These are phyloP conservation scores for Bruguiera sexangula DNA, from an alignment of 345 rosid species.

Conservation along the genomic window DNA sequence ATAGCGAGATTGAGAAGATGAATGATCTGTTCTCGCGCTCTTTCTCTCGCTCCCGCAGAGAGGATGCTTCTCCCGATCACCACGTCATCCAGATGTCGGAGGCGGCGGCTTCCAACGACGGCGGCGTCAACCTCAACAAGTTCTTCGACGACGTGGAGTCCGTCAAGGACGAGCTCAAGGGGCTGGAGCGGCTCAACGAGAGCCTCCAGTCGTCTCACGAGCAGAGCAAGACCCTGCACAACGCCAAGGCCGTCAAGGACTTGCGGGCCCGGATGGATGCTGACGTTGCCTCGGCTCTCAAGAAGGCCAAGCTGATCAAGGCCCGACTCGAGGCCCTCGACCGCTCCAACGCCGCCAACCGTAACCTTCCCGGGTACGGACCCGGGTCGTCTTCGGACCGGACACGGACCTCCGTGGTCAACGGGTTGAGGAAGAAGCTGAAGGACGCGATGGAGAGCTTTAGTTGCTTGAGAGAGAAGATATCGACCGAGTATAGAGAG, in stretches of 20 bases:
- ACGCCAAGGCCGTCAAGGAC: constrained; percentile 75
- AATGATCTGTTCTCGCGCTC: constrained; percentile 81
- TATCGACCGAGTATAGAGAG: constrained; percentile 77
- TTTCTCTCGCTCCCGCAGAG: constrained; percentile 44
- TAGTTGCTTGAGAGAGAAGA: constrained; percentile 56
- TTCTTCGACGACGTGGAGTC: constrained; percentile 87
- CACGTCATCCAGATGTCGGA: constrained; percentile 43
- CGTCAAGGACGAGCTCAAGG: constrained; percentile 68
- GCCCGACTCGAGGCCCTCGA: constrained; percentile 81
- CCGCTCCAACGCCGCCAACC: constrained; percentile 75
- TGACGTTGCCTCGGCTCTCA: constrained; percentile 70
- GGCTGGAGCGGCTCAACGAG: constrained; percentile 58
- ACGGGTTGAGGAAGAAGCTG: constrained; percentile 87
- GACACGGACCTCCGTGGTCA: constrained; percentile 73
- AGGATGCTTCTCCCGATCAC: constrained; percentile 33
- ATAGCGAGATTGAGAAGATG: constrained; percentile 28
- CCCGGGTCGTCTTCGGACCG: constrained; percentile 90
- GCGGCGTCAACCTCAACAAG: constrained; percentile 69
- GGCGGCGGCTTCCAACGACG: constrained; percentile 18
- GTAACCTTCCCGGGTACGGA: constrained; percentile 73
- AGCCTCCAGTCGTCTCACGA: constrained; percentile 71
- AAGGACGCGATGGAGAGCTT: constrained; percentile 88
- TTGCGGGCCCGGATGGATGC: constrained; percentile 80
- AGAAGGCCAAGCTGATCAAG: constrained; percentile 78
- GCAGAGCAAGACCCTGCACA: constrained; percentile 82